These are phyloP conservation scores for Elongisporangium undulatum DNA, from an alignment of 352 stramenopile species.

Conservation along the genomic window DNA sequence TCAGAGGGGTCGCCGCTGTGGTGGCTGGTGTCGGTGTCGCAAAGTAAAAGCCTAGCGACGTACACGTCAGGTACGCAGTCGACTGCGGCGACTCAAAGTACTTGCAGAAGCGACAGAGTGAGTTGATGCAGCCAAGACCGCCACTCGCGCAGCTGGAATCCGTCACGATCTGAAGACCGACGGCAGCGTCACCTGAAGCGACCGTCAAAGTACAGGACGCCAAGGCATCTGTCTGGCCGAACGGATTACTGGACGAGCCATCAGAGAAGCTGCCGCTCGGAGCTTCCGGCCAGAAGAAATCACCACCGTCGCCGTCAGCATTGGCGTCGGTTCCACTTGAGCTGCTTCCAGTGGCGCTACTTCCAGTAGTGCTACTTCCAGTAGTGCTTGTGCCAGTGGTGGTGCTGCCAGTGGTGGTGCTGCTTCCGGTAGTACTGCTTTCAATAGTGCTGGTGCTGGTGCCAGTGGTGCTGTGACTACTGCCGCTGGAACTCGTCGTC, in stretches of 20 bases:
- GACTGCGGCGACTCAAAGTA: slow-evolving; percentile 26
- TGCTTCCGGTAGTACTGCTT: too few relatives aligned
- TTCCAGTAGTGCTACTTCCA: too few relatives aligned
- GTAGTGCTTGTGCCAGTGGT: too few relatives aligned
- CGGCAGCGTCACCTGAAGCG: slow-evolving; percentile 12
- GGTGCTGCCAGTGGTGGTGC: too few relatives aligned
- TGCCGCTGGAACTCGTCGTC: not conserved
- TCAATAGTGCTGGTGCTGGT: too few relatives aligned
- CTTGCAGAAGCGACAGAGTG: slow-evolving; percentile 35
- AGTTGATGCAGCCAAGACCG: slow-evolving; percentile 29
- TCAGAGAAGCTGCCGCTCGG: not conserved
- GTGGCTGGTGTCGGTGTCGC: slow-evolving; percentile 9
- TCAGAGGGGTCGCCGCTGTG: slow-evolving; percentile 9
- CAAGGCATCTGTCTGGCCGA: not conserved
- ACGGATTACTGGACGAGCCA: not conserved
- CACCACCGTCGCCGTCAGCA: not conserved
- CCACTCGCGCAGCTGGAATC: slow-evolving; percentile 19
- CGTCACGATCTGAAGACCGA: slow-evolving; percentile 24
- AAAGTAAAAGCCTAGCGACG: slow-evolving; percentile 22
- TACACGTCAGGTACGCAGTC: slow-evolving; percentile 22
- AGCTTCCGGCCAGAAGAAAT: not conserved
- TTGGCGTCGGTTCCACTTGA: not conserved
- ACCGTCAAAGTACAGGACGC: not conserved
- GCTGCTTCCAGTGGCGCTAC: too few relatives aligned
- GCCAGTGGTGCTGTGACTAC: not conserved